Percentiles rank a stretch among this genome's conserved stretches.
phyloP scores from a whole-genome alignment of 192 early-diverging fungal genomes.

The Coemansia sp. region DNA sequence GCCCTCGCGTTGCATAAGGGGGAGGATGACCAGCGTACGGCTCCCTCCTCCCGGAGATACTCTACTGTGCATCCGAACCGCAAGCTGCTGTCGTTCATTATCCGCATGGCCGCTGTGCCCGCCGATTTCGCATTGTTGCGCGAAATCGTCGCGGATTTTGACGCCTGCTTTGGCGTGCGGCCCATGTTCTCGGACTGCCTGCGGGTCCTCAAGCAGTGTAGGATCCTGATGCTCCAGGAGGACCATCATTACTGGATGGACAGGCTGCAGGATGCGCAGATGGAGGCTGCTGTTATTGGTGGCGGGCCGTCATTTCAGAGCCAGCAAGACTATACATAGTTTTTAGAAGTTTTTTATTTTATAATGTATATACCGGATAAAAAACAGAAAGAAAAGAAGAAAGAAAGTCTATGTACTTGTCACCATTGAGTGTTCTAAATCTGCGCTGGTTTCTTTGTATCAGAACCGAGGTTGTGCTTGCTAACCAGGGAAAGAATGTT shows the following conservation, averaged over 20 bases:
- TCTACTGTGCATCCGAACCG: neutral
- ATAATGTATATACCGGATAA: neutral
- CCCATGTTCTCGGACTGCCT: neutral
- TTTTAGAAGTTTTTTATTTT: too few species aligned
- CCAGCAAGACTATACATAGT: too few species aligned
- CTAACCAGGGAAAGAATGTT: neutral
- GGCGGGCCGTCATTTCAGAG: too few species aligned
- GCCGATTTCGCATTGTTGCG: neutral
- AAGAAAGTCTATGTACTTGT: too few species aligned
- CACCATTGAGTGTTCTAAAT: neutral
- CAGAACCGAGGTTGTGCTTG: neutral
- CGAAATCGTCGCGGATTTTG: neutral
- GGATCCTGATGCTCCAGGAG: neutral
- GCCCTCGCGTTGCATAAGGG: neutral
- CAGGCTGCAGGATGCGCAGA: neutral
- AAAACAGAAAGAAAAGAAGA: neutral
- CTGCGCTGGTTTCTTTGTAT: neutral
- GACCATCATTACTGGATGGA: neutral
- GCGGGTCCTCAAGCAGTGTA: neutral
- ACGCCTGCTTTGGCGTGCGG: neutral
- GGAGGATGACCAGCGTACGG: neutral
- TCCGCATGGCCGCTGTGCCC: neutral
- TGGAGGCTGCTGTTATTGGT: too few species aligned
- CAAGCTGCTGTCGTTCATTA: constrained; percentile 9
- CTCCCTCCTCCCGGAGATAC: neutral